Conservation (phyloP, 768 basidiomycete species). For the Auricularia sp. region DNA sequence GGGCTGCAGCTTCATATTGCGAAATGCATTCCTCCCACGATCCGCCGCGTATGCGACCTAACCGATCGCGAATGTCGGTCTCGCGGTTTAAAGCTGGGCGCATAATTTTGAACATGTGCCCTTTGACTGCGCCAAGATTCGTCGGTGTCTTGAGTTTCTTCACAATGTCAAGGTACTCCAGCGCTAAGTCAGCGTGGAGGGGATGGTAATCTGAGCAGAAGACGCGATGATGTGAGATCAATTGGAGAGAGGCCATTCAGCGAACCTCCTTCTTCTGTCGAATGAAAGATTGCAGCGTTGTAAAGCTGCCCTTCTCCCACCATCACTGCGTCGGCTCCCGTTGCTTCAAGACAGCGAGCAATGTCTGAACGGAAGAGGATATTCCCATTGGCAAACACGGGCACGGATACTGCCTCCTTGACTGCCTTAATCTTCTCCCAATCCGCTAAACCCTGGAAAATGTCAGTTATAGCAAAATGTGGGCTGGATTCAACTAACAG, state of each 20-base stretch:
- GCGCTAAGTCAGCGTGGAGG: constrained; percentile 54
- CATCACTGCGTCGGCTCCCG: constrained; percentile 90
- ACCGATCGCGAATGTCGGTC: constrained; percentile 58
- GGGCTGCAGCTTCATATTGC: constrained; percentile 42
- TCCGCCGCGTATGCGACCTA: constrained; percentile 41
- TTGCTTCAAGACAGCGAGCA: constrained; percentile 62
- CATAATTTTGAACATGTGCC: constrained; percentile 89
- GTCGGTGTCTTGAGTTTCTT: constrained; percentile 59
- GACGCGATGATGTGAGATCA: constrained; percentile 23
- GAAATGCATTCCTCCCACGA: constrained; percentile 22
- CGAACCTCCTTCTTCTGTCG: neutral
- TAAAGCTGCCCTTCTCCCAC: constrained; percentile 91
- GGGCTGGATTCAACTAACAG: constrained; percentile 30
- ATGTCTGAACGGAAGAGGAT: constrained; percentile 83
- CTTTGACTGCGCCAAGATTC: constrained; percentile 66
- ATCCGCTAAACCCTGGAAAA: constrained; percentile 65
- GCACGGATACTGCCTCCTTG: constrained; percentile 79
- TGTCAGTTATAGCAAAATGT: neutral
- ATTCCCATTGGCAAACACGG: constrained; percentile 96
- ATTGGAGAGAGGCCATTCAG: constrained; percentile 19
- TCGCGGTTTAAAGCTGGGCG: constrained; percentile 61
- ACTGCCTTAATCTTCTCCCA: constrained; percentile 87
- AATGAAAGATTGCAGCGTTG: constrained; percentile 68
- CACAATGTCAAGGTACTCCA: constrained; percentile 82
- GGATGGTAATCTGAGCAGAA: constrained; percentile 30